Evolutionary conservation across 495 filamentous ascomycete species (phyloP).

Genomic region (Neurospora sp.): DNA sequence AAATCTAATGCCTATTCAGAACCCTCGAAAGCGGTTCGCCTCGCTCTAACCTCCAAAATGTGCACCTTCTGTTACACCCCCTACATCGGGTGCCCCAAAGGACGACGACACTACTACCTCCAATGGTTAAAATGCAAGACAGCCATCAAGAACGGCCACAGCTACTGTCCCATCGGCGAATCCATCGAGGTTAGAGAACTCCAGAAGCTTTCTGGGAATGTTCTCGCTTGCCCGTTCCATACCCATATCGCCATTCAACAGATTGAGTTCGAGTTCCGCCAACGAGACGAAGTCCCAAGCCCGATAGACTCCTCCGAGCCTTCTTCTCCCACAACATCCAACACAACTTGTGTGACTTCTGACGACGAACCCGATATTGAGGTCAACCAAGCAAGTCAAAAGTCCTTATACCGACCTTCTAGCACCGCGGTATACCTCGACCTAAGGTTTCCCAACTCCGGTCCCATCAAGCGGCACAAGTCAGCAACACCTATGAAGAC

Average conservation of each 20-base stretch:
- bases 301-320: background rate
- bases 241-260: constrained; percentile 20
- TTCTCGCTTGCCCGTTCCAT: constrained; percentile 20
- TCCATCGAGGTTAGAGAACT: constrained; percentile 14
- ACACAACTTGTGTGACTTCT: background rate
- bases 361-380: background rate
- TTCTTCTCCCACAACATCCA: background rate
- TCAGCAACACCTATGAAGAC: background rate
- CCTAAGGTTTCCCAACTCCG: background rate
- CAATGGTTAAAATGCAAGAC: constrained; percentile 25
- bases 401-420: background rate
- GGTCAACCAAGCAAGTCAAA: background rate
- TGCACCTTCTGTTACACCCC: constrained; percentile 25
- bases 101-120: constrained; percentile 21
- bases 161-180: constrained; percentile 14
- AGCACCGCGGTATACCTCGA: background rate
- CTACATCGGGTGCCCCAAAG: constrained; percentile 15
- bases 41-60: constrained; percentile 7
- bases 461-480: background rate
- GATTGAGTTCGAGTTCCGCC: constrained; percentile 7
- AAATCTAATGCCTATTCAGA: background rate
- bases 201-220: constrained; percentile 16
- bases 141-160: constrained; percentile 11
- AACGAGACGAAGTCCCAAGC: background rate
- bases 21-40: background rate